These are phyloP conservation scores for Fagopyrum tataricum DNA, from an alignment of 148 eudicot genomes.

Conservation along the genomic window DNA sequence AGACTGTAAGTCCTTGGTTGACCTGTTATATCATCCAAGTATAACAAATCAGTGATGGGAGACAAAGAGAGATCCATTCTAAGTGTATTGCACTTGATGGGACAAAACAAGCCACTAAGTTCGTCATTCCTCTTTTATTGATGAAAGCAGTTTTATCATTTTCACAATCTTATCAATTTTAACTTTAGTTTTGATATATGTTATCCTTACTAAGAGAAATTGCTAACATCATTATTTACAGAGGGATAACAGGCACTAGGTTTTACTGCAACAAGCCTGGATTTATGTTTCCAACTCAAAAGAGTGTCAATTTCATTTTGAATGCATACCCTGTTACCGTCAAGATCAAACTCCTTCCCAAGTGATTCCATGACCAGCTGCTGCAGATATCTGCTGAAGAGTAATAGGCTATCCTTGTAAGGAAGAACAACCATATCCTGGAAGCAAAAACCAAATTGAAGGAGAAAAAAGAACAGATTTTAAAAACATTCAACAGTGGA, in stretches of 20 bases:
- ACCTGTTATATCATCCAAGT: conserved; percentile 39
- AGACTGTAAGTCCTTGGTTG: conserved; percentile 84
- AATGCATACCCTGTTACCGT: conserved; percentile 73
- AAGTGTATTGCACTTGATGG: neutral
- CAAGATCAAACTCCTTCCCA: conserved; percentile 96
- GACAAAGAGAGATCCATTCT: neutral
- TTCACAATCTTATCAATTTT: neutral
- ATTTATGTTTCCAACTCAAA: neutral
- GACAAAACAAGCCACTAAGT: neutral
- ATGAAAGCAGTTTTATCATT: neutral
- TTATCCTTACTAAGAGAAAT: neutral
- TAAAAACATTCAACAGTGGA: neutral
- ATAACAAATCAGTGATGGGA: neutral
- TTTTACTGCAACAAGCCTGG: too few relatives aligned
- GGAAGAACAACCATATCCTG: conserved; percentile 99
- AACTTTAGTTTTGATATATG: neutral
- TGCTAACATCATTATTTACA: neutral
- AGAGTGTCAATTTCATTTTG: neutral
- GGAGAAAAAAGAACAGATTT: neutral
- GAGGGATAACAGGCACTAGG: neutral
- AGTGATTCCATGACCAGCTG: conserved; percentile 99
- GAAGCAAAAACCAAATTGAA: neutral
- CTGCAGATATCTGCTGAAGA: conserved; percentile 91
- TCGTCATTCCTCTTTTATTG: neutral
- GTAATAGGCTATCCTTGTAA: conserved; percentile 91